These are phyloP conservation scores for Periconia sp. DNA, from an alignment of 2,329 filamentous ascomycete genomes.

Conservation along the genomic window DNA sequence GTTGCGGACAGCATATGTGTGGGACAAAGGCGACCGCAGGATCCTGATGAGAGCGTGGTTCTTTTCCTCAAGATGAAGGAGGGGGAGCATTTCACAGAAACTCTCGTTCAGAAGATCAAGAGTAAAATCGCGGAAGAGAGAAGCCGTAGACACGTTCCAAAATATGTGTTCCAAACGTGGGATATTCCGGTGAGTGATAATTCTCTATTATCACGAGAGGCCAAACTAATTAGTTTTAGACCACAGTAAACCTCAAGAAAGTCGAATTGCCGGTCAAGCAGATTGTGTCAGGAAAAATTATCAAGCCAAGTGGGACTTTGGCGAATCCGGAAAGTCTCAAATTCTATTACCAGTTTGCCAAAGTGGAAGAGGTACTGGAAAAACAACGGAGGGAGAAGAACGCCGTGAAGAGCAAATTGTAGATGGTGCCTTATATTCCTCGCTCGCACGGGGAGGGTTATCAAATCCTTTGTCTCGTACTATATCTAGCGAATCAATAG, in stretches of 20 bases:
- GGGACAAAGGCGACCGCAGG: conserved; percentile 68
- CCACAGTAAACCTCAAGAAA: conserved; percentile 82
- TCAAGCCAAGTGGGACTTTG: conserved; percentile 76
- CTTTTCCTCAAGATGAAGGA: conserved; percentile 63
- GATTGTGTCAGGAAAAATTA: conserved; percentile 73
- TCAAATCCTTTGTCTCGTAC: neutral
- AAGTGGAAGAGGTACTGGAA: conserved; percentile 63
- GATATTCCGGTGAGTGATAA: conserved; percentile 70
- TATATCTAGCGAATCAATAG: neutral
- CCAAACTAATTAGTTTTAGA: conserved; percentile 50
- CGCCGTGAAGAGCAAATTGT: conserved; percentile 28
- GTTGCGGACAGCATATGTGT: conserved; percentile 77
- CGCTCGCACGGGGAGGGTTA: neutral
- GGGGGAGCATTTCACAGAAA: conserved; percentile 56
- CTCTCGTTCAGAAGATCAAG: conserved; percentile 63
- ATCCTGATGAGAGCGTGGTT: conserved; percentile 61
- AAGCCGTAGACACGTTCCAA: conserved; percentile 75
- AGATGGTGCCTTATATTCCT: neutral
- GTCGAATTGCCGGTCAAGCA: conserved; percentile 83
- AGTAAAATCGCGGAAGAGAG: conserved; percentile 65
- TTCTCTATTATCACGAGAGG: neutral
- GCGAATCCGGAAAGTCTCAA: conserved; percentile 75
- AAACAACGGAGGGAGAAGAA: conserved; percentile 13
- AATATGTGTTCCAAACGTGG: conserved; percentile 75
- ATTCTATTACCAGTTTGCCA: conserved; percentile 78